Evolutionary conservation across 139 green algal species (phyloP), one percentile per base, ranked within the genome.

Genomic region (Chlamydomonas sphaeroides): DNA sequence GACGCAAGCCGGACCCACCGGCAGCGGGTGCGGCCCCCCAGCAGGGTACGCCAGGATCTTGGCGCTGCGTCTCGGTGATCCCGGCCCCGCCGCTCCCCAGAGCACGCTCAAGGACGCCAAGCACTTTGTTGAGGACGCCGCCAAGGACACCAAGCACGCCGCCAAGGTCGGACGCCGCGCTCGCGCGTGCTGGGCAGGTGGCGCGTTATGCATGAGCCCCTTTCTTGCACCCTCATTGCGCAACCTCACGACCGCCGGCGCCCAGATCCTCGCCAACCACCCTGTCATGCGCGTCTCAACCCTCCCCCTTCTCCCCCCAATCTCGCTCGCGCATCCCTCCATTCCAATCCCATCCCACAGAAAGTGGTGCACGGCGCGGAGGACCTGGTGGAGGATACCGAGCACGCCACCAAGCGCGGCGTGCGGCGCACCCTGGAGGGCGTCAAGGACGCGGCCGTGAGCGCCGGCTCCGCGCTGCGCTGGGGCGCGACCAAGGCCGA

Each of bases 371-470:
- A 35, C 28, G 77, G 65, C 51, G 77, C 65, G 4, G 65, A 74
- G 65, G 77, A 84, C 48, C 48, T 67, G 45, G 77, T 84, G 45
- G 65, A 84, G 77, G 77, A 84, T 1, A 65, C 26, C 15, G 65
- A 84, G 77, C 65, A 84, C 65, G 77, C 48, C 33, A 41, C 77
- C 77, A 84, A 84, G 77, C 35, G 63, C 11, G 65, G 77, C 36
- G 75, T 82, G 42, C 61, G 75, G 32, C 75, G 75, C 42, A 72
- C 75, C 21, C 75, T 82, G n/a, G 75, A 82, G 45, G 75, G 75
- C 39, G 75, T 82, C 61, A 82, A 82, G 75, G 75, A 82, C 63
- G 75, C 45, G 32, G 75, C 75, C 2, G 62, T 82, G 28, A 65
- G 42, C 21, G 62, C 75, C 39, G 75, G 75, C 42, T 73, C 62